These are phyloP conservation scores for Amniculicola lignicola DNA, from an alignment of 495 filamentous ascomycete species.

Conservation along the genomic window DNA sequence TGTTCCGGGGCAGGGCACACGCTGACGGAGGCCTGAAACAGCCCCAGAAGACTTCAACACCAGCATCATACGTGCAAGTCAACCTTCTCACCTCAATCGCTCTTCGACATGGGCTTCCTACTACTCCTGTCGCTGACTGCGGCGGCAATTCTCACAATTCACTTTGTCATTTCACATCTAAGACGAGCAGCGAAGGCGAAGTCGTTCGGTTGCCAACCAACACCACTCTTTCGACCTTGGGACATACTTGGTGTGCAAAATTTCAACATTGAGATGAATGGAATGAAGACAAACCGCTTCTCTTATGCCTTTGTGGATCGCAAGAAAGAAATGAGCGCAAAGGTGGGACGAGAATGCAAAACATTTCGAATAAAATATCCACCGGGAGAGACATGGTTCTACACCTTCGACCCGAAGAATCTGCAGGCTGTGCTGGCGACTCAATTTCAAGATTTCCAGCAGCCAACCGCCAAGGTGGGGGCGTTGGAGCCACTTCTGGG, in stretches of 20 bases:
- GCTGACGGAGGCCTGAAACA: too few relatives aligned
- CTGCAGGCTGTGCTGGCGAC: conserved; percentile 54
- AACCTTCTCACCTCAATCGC: conserved; percentile 31
- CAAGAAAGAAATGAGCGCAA: conserved; percentile 29
- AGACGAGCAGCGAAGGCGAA: conserved; percentile 35
- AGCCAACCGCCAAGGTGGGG: conserved; percentile 10
- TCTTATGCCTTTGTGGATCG: conserved; percentile 24
- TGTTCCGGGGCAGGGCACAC: too few relatives aligned
- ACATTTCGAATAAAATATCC: conserved; percentile 34
- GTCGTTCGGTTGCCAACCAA: conserved; percentile 34
- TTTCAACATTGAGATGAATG: conserved; percentile 18
- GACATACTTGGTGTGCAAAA: conserved; percentile 26
- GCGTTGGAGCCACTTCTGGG: conserved; percentile 53
- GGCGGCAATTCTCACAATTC: conserved; percentile 33
- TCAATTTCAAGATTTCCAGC: conserved; percentile 47
- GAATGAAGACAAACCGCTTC: conserved; percentile 24
- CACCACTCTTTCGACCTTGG: conserved; percentile 37
- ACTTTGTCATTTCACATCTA: conserved; percentile 33
- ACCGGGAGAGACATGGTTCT: conserved; percentile 28
- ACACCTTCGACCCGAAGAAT: conserved; percentile 55
- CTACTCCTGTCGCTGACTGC: conserved; percentile 29
- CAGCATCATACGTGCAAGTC: conserved; percentile 32
- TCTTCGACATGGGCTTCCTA: conserved; percentile 35
- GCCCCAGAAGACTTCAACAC: too few relatives aligned
- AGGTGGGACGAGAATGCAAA: conserved; percentile 35